Percentiles rank a stretch among this genome's conserved stretches.
phyloP scores from a whole-genome alignment of 331 rosid genomes.

The Quercus tomentella region DNA sequence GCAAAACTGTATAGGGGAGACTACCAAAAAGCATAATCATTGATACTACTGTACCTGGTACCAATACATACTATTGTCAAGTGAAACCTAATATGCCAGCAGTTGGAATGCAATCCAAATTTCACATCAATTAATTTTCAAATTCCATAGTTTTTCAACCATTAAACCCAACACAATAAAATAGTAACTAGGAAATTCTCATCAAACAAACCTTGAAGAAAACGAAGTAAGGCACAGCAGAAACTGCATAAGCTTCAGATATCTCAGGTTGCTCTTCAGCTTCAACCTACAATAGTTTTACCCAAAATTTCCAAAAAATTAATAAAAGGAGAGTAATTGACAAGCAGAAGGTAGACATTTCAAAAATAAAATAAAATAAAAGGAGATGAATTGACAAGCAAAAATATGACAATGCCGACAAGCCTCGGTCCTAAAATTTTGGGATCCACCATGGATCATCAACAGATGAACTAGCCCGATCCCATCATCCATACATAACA shows the following conservation, averaged over 20 bases:
- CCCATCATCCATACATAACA: too few species aligned
- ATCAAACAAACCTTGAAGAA: slow-evolving; percentile 56
- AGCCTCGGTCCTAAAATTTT: too few species aligned
- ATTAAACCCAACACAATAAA: neutral
- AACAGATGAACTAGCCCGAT: too few species aligned
- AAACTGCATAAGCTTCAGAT: slow-evolving; percentile 79
- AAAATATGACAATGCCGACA: neutral
- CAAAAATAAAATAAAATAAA: neutral
- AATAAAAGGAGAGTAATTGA: neutral
- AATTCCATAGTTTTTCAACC: too few species aligned
- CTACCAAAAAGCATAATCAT: neutral
- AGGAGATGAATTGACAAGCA: neutral
- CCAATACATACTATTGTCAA: neutral
- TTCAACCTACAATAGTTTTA: slow-evolving; percentile 54
- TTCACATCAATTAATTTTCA: neutral
- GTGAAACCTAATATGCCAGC: neutral
- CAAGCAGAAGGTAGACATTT: neutral
- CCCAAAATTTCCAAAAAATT: neutral
- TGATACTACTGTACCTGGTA: neutral
- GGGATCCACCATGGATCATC: too few species aligned
- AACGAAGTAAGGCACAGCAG: slow-evolving; percentile 88
- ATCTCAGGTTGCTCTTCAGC: slow-evolving; percentile 93
- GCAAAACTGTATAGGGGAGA: neutral
- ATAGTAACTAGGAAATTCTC: neutral
- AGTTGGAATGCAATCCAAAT: neutral